phyloP scores from a whole-genome alignment of 2,329 filamentous ascomycete genomes.

The Hansfordia pulvinata region DNA sequence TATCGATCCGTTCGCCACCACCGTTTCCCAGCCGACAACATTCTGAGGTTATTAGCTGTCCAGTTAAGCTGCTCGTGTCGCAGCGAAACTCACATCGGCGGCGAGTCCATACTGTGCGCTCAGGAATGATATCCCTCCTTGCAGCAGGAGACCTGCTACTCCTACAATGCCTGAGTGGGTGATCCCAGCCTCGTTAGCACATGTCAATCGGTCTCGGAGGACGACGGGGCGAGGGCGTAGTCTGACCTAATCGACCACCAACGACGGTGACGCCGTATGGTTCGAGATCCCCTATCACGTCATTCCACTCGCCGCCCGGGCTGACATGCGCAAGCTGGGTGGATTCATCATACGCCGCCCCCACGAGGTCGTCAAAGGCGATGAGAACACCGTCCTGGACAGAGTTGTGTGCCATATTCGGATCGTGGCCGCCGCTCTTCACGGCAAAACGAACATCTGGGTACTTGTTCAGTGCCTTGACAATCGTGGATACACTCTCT shows the following conservation, averaged over 20 bases:
- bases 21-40: constrained; percentile 14
- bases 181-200: too few species aligned
- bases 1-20: constrained; percentile 11
- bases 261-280: constrained; percentile 18
- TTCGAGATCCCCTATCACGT: constrained; percentile 20
- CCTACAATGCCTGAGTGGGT: constrained; percentile 15
- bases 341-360: constrained; percentile 18
- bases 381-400: constrained; percentile 22
- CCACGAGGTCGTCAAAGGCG: constrained; percentile 17
- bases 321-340: constrained; percentile 21
- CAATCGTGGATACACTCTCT: constrained; percentile 17
- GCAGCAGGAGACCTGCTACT: constrained; percentile 13
- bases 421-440: constrained; percentile 24
- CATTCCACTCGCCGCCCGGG: constrained; percentile 24
- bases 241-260: constrained; percentile 16
- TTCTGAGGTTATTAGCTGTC: constrained; percentile 2
- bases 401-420: constrained; percentile 19
- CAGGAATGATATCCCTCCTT: constrained; percentile 16
- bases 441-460: constrained; percentile 19
- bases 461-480: constrained; percentile 16
- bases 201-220: neutral
- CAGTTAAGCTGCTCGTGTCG: neutral
- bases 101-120: constrained; percentile 13
- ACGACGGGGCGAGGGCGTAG: too few species aligned
- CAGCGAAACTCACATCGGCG: constrained; percentile 10